These are phyloP conservation scores for Acmispon strigosus DNA, from an alignment of 306 rosid species.

Conservation along the genomic window DNA sequence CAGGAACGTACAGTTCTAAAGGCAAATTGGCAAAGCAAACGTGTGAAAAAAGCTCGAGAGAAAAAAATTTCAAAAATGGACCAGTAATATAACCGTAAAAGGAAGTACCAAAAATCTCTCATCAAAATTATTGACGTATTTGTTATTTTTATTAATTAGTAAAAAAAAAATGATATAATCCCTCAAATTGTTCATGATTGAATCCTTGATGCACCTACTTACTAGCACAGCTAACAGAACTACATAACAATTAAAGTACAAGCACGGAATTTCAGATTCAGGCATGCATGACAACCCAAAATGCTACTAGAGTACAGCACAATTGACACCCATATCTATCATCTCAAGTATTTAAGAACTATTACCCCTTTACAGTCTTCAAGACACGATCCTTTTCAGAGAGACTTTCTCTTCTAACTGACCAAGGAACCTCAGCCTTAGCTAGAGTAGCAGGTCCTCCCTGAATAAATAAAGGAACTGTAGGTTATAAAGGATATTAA, in stretches of 20 bases:
- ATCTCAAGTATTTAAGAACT: not conserved
- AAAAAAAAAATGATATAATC: not conserved
- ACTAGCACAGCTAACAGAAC: not conserved
- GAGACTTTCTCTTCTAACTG: slow-evolving; percentile 71
- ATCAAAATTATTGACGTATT: not conserved
- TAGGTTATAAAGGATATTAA: not conserved
- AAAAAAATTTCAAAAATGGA: not conserved
- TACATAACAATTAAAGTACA: not conserved
- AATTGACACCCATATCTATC: not conserved
- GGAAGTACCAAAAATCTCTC: not conserved
- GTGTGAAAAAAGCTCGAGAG: not conserved
- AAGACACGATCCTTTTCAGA: slow-evolving; percentile 90
- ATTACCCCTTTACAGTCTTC: slow-evolving; percentile 97
- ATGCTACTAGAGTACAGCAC: not conserved
- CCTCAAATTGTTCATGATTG: not conserved
- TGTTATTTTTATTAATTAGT: not conserved
- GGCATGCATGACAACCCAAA: not conserved
- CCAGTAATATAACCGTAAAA: not conserved
- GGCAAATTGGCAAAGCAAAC: not conserved
- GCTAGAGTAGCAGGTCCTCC: slow-evolving; percentile 69
- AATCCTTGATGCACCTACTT: not conserved
- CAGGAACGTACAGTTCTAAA: not conserved
- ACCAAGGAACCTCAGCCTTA: slow-evolving; percentile 97
- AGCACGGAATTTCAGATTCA: not conserved
- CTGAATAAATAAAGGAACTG: slow-evolving; percentile 31